Conservation (phyloP, 768 basidiomycete genomes). For the Boletus sensibilis region DNA sequence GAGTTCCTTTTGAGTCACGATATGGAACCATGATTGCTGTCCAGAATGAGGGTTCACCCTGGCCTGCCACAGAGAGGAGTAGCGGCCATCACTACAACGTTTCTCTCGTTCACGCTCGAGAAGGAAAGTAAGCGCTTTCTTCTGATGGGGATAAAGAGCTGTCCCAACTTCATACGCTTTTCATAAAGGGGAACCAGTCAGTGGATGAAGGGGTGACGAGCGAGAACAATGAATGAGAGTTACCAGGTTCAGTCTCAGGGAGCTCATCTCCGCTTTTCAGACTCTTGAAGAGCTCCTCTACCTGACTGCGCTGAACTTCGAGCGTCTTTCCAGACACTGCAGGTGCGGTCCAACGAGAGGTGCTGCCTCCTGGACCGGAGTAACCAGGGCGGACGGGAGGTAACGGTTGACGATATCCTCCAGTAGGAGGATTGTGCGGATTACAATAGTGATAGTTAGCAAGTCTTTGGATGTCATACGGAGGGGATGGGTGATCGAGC, state of each 20-base stretch:
- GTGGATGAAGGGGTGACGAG: slow-evolving; percentile 7
- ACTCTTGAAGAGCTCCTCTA: slow-evolving; percentile 91
- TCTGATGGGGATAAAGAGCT: slow-evolving; percentile 93
- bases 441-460: slow-evolving; percentile 76
- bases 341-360: slow-evolving; percentile 55
- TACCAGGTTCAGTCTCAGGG: slow-evolving; percentile 81
- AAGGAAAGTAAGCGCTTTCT: slow-evolving; percentile 94
- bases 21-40: slow-evolving; percentile 67
- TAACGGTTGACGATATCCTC: slow-evolving; percentile 51
- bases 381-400: slow-evolving; percentile 43
- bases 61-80: slow-evolving; percentile 71
- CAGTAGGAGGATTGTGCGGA: slow-evolving; percentile 82
- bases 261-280: slow-evolving; percentile 86
- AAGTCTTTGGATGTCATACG: slow-evolving; percentile 60
- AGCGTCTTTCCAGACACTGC: slow-evolving; percentile 69
- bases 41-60: slow-evolving; percentile 48
- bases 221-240: slow-evolving; percentile 33
- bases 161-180: slow-evolving; percentile 76
- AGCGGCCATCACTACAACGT: slow-evolving; percentile 53
- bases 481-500: slow-evolving; percentile 76
- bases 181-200: slow-evolving; percentile 20
- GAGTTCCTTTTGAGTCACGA: slow-evolving; percentile 80
- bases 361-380: slow-evolving; percentile 37
- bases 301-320: slow-evolving; percentile 89
- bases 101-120: slow-evolving; percentile 82